Evolutionary conservation across 805 yeast species (phyloP), one percentile per base, ranked within the genome.

Genomic region (Metschnikowia henanensis): DNA sequence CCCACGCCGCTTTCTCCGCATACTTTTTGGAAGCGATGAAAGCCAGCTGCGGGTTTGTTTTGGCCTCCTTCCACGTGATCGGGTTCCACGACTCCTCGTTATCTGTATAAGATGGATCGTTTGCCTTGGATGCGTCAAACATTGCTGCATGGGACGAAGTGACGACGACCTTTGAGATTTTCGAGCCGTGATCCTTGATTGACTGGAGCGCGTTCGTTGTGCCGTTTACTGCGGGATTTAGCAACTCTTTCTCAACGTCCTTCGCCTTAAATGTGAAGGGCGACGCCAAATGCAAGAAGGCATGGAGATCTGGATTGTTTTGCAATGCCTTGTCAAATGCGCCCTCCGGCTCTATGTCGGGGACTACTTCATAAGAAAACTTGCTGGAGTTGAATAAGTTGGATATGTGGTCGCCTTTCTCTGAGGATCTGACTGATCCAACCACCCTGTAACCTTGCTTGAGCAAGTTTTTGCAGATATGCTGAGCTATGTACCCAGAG

Each of bases 211-310:
- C 49, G 16, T 47, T 41, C 15, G 33, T 33, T 13, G 56, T 53
- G 10, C 59, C 58, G 12, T 38, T 35, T 5, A 78, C 62, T 1
- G 86, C 84, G 3, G 87, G 87, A 19, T 59, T 66, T 45, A 80
- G 61, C 41, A 81, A 64, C 17, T 77, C 82, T 38, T 73, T 72
- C 45, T 74, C 82, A 28, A 73, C 64, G 47, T 72, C 67, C 12
- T 66, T 60, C 17, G 68, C 61, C 9, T 72, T 67, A 56, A 71
- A 75, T 21, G 70, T 64, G 56, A 76, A 75, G 12, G 87, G 85
- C 12, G 84, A 75, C 2, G 87, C 87, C 8, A 83, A 72, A 59
- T 81, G 87, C 32, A 81, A 52, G 35, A 82, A 80, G 26, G 72
- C 77, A 10, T 66, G 64, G 43, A 80, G 72, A 30, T 79, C 81